Conservation (phyloP, 257 asterid genomes). For the Solanum etuberosum region DNA sequence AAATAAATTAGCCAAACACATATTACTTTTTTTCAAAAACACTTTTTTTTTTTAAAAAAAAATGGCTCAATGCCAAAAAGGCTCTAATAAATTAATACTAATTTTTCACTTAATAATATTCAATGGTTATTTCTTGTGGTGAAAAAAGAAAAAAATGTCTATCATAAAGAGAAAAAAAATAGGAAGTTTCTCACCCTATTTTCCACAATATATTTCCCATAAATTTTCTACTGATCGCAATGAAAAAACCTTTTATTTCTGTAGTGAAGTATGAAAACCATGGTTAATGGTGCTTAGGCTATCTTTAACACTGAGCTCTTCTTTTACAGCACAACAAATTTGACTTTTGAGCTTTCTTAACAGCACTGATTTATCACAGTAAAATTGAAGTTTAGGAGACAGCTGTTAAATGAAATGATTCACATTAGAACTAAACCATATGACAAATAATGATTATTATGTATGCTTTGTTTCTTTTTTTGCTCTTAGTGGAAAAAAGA, state of each 20-base stretch:
- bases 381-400: background rate
- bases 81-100: too few relatives aligned
- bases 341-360: background rate
- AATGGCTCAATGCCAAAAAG: too few relatives aligned
- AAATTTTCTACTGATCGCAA: too few relatives aligned
- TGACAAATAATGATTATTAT: background rate
- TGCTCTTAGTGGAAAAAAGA: background rate
- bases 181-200: too few relatives aligned
- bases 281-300: background rate
- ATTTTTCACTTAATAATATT: too few relatives aligned
- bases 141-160: too few relatives aligned
- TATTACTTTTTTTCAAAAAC: too few relatives aligned
- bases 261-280: background rate
- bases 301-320: background rate
- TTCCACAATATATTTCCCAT: too few relatives aligned
- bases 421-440: background rate
- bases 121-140: too few relatives aligned
- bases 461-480: background rate
- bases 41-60: too few relatives aligned
- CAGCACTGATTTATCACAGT: background rate
- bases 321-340: background rate
- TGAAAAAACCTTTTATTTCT: background rate
- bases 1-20: too few relatives aligned
- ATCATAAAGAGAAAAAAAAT: too few relatives aligned
- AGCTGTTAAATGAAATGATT: background rate